Conservation (phyloP, 805 yeast species). For the Metschnikowia bowlesiae region DNA sequence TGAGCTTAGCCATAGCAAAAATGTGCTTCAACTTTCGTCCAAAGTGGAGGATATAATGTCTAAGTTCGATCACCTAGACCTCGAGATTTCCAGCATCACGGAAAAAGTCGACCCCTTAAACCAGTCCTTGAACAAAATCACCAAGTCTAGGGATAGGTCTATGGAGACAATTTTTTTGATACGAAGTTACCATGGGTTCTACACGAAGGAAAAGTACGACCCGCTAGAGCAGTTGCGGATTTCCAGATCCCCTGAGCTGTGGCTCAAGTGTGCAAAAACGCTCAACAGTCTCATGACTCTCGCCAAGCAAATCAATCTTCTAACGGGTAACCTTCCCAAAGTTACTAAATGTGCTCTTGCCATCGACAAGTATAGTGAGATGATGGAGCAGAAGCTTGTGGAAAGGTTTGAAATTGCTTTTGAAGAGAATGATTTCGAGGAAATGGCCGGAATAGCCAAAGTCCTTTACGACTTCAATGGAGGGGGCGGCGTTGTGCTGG, state of each 20-base stretch:
- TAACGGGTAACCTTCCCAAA: constrained; percentile 38
- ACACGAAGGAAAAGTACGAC: constrained; percentile 47
- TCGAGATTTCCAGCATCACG: constrained; percentile 52
- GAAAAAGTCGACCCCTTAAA: constrained; percentile 66
- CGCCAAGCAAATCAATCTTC: constrained; percentile 54
- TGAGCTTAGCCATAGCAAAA: constrained; percentile 65
- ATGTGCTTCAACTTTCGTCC: constrained; percentile 52
- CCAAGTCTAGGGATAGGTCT: constrained; percentile 70
- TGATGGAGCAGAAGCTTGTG: constrained; percentile 68
- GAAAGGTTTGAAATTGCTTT: constrained; percentile 72
- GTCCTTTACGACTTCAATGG: constrained; percentile 78
- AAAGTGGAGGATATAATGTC: constrained; percentile 43
- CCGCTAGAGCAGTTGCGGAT: constrained; percentile 57
- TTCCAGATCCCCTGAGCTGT: constrained; percentile 45
- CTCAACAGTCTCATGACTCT: constrained; percentile 62
- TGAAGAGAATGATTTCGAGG: constrained; percentile 58
- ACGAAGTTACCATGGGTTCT: constrained; percentile 72
- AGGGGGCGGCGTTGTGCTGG: constrained; percentile 75
- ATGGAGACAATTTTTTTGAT: constrained; percentile 67
- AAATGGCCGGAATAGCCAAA: constrained; percentile 72
- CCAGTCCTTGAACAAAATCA: constrained; percentile 59
- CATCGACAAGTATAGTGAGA: constrained; percentile 70
- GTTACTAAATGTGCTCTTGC: constrained; percentile 32
- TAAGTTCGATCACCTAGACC: constrained; percentile 49
- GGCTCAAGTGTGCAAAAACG: constrained; percentile 62